Evolutionary conservation across 2,329 filamentous ascomycete species (phyloP), one percentile per base, ranked within the genome.

Genomic region (Talaromyces sp.): DNA sequence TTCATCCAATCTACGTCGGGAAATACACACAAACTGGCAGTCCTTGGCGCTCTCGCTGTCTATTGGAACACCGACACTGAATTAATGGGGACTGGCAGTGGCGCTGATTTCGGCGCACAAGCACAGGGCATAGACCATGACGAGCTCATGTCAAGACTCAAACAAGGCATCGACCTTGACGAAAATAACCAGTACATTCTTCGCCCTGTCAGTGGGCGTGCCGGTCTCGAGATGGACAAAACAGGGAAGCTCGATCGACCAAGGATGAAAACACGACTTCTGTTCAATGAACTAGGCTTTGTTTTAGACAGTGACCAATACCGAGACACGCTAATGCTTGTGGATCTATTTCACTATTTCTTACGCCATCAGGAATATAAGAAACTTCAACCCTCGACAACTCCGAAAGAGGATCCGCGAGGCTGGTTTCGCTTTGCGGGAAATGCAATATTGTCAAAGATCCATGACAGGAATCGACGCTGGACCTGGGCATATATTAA

Each of bases 251-350:
- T 85, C 31, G 87, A 91, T 61, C 83, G 85, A 16, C 91, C 95
- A 2, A 95, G 94, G 70, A 88, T 95, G 79, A 98, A 97, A 76
- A 91, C 93, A 31, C 90, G 90, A 44, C 79, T 99, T 18, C 79
- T 98, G 1, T 99, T 99, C 69, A 94, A 99, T 71, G 96, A 99
- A 72, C 93, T 99, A 62, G 95, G 96, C 57, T 89, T 99, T 65
- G 91, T 98, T n/a, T 84, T 99, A 34, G 96, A 99, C 68, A 94
- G 99, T 67, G 87, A 97, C 67, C 95, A 99, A 74, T 99, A 99
- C 73, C 90, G 96, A 33, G 95, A 99, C 77, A 92, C 89, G 5
- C 79, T 99, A 62, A 99, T 99, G 95, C 90, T 99, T 81, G 90
- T 98, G 1, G 95, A 99, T 73, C 82, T 98, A 2, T 99, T 99